Base-by-base conservation (phyloP, 352 stramenopile species). In the Pythium vanterpoolii region DNA sequence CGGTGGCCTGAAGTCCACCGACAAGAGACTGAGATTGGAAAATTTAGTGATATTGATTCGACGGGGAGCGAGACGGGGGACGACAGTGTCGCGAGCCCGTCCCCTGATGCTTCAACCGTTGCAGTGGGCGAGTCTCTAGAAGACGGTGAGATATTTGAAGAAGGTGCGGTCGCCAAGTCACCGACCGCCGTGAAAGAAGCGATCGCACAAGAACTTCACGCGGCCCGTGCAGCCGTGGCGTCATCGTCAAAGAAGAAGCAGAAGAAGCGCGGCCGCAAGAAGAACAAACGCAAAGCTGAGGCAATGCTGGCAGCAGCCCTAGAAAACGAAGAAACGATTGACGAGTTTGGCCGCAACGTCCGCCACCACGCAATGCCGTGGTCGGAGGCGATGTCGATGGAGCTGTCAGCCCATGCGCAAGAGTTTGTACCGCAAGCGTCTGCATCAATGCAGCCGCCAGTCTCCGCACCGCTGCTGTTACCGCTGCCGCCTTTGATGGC, bases 201-300 rank as follows among this genome's bases (percentile, higher is more conserved):
- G 24, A 79, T 86, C 56, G 65, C 61, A 8, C 49, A 68, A 19
- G 62, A 80, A 13, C 70, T 64, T 1, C 57, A 64, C 7, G 50
- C 64, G n/a, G 49, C 45, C 4, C 56, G 62, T 10, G 40, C 27
- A 5, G 54, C 46, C 1, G 28, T 11, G 4, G 23, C 43, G 14
- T 21, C 43, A 49, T 33, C 30, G 16, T 10, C 46, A 10, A 68
- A 71, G 23, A 88, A 87, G 54, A 87, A 87, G 61, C 75, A 79
- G 28, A 91, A 91, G 60, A 90, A 90, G 43, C 79, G 80, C 2
- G 78, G 82, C 6, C 87, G 87, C 51, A 93, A 91, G 61, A 88
- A 87, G 47, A 60, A 66, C 1, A 93, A 93, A 53, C 79, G 83
- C 18, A 90, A 93, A 49, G 49, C 82, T 14, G 83, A 87, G 1